Evolutionary conservation across 1,139 yeast species (phyloP), one percentile per base, ranked within the genome.

Genomic region (Meyerozyma athensensis): DNA sequence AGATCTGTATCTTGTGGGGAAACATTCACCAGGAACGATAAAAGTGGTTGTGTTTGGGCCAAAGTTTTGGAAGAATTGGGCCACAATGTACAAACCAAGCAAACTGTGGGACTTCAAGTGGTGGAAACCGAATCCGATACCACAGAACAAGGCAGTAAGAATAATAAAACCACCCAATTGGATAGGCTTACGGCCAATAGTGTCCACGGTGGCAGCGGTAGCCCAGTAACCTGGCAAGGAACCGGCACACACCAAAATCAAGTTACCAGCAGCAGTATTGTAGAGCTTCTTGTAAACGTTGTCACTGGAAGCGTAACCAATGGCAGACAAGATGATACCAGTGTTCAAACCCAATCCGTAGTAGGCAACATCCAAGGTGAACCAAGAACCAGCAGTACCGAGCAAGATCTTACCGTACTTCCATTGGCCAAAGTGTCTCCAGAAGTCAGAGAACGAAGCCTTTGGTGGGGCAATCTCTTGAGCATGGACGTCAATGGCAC

Each of bases 331-430:
- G 51, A 86, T 86, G 43, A 75, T 70, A 26, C 94, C 81, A 51
- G 89, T 69, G 72, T 86, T 86, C 56, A 86, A 76, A 63, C 86
- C 82, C 56, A 86, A 71, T 65, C 96, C 95, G 62, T 92, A 92
- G 74, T 80, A 89, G 44, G 97, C 96, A 59, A 92, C 86, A 73
- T 92, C 98, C 65, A 90, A 77, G 71, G 82, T 73, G 72, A 90
- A 90, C 98, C 98, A 92, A 36, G 95, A 82, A 62, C 90, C 94
- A 48, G 97, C 95, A 53, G 98, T 90, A 60, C 97, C 98, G 39
- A 92, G 50, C 52, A 92, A 72, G 43, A 82, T 78, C 69, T 83
- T 85, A 65, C 86, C 81, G 63, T 87, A 83, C 65, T 73, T 86
- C 96, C 97, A 89, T 68, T 87, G 84, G 38, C 79, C 69, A 60